Evolutionary conservation across 148 eudicot genomes (phyloP), one percentile per base, ranked within the genome.

Genomic region (Vaccinium myrtillus): DNA sequence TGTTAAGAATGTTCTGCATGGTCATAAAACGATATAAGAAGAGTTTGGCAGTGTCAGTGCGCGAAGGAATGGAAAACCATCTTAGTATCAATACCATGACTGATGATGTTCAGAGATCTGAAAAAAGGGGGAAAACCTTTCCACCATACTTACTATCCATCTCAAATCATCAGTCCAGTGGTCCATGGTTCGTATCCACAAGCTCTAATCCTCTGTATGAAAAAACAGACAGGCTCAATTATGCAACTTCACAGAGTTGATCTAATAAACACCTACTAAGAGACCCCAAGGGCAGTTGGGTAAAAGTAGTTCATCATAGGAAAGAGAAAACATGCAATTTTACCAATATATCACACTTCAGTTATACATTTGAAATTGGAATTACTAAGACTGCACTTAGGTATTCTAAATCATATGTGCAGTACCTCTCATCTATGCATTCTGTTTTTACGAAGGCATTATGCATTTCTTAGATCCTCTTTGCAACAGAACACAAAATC

Each of bases 371-470:
- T 49, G 27, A 76, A 76, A 7, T 8, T 49, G 79, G 79, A 76
- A n/a, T 49, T 76, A n/a, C 55, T n/a, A 49, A 48, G 53, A 19
- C 27, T 49, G 27, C 53, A 48, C 56, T 9, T 12, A 18, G 53
- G 50, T 48, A 75, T 76, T n/a, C 30, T 6, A 21, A n/a, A 48
- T 19, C 48, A 16, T 46, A 18, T 4, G 54, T 21, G n/a, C 53
- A 27, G 19, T 74, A 39, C 19, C 2, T 30, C 77, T 74, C 25
- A n/a, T 8, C 23, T 7, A n/a, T 46, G 78, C 54, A 46, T 49
- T 76, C 32, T 15, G 51, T 84, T 69, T 69, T 83, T 23, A 77
- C 51, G 49, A 23, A 36, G 32, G 81, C 89, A 77, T 50, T 81
- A 50, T 39, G 25, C 48, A 10, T 86, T 78, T 21, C 59, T 49